Evolutionary conservation across 106 monocot species (phyloP), one percentile per base, ranked within the genome.

Genomic region (Posidonia australis): DNA sequence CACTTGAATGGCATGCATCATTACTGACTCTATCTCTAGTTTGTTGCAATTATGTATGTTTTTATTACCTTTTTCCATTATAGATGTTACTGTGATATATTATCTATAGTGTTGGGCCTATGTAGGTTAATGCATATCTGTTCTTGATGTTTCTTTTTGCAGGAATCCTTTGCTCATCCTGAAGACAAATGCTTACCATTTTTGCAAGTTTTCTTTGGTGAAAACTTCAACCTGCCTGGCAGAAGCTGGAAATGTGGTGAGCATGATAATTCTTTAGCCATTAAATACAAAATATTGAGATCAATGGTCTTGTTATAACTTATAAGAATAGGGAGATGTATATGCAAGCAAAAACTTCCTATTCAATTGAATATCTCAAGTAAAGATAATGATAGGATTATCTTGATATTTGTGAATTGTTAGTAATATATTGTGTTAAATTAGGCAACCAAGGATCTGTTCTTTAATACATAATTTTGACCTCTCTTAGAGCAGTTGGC

Each of bases 161-260:
- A 94, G 94, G 82, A 86, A 77, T 36, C 86, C 94, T 23, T 63
- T 87, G 58, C 44, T 73, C 55, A 74, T 86, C 36, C 70, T 96
- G 13, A 79, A 66, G 72, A 96, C 83, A 29, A 82, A 72, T 46
- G 62, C 78, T 0, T 96, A 96, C 63, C 86, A 87, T 70, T 96
- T 96, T 72, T 90, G 94, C 69, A 96, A 96, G 71, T 60, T 96
- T 75, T 96, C 94, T 7, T 70, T 87, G 68, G 86, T 86, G 63
- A 90, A 90, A 42, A 41, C 59, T 53, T 65, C 81, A 11, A 49
- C 63, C 21, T 11, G 13, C 63, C 7, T 36, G 17, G 54, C 13
- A 22, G 58, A 63, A 60, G 28, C 18, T 41, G 51, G 20, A 10
- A 24, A 53, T 58, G 41, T 16, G 32, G 18, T 49, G 62, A 47